Conservation (phyloP, 2,329 filamentous ascomycete genomes). For the Neopestalotiopsis rosae region DNA sequence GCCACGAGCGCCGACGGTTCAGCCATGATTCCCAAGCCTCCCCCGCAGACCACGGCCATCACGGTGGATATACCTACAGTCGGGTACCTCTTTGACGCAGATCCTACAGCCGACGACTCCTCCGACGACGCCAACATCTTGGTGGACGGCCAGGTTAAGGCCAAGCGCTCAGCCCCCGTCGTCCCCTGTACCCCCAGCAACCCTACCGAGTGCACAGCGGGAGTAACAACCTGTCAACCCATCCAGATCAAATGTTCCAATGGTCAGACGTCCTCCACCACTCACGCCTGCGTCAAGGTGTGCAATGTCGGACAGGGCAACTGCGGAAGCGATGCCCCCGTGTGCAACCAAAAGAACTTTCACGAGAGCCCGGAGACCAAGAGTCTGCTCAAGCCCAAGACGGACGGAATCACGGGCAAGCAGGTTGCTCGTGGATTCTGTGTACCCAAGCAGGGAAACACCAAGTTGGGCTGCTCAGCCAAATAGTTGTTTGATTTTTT, state of each 20-base stretch:
- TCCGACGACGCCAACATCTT: neutral
- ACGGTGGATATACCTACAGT: neutral
- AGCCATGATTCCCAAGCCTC: conserved; percentile 2
- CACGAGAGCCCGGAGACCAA: neutral
- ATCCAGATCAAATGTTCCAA: neutral
- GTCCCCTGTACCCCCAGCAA: neutral
- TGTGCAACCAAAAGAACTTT: neutral
- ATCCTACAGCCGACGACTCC: neutral
- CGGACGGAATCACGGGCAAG: neutral
- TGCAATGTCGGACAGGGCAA: neutral
- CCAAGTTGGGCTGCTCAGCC: neutral
- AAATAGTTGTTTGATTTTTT: neutral
- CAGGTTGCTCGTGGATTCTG: neutral
- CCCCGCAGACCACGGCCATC: conserved; percentile 8
- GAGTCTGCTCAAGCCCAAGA: neutral
- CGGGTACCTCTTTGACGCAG: neutral
- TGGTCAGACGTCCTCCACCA: too few relatives aligned
- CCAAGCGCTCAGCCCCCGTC: neutral
- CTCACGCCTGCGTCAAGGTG: neutral
- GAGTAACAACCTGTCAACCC: neutral
- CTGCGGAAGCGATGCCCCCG: neutral
- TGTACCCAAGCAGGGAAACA: neutral
- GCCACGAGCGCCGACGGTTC: neutral
- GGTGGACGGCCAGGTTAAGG: neutral
- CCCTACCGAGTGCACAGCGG: neutral